Evolutionary conservation across 768 basidiomycete genomes (phyloP), one percentile per base, ranked within the genome.

Genomic region (Amanita polypyramis): DNA sequence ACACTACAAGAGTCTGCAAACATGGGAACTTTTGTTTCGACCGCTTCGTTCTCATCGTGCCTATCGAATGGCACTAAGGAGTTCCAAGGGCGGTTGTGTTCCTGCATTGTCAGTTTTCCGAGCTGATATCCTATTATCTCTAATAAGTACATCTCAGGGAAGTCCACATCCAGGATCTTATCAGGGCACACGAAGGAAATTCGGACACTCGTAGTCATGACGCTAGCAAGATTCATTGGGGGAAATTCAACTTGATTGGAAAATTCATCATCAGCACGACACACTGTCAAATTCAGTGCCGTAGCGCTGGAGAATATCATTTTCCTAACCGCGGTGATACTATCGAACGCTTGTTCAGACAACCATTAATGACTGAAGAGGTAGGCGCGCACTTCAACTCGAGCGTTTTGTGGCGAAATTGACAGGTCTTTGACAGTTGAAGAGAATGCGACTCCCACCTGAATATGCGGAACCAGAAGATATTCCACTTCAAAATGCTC

Each of bases 171-270:
- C 85, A 89, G 34, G 93, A 95, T 60, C 72, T 97, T 41, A 84
- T 93, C 39, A 82, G 81, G 52, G 78, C 91, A 6, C 83, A 96
- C 54, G 88, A 90, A 65, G 85, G 81, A 49, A 93, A 95, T 52
- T 70, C 72, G 2, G 88, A 94, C 55, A 73, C 77, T 52, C 76
- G 77, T 52, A 67, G 79, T 5, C 67, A 74, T 17, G 83, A 88
- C 56, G 70, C 79, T 3, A 68, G 62, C 34, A 80, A 80, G 59
- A 86, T 97, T 46, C 92, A 97, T 58, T 98, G 95, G 95, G 88
- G 84, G 21, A 98, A 98, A 65, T 96, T 87, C 65, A 85, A 84
- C 54, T 84, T 91, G 77, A 85, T 97, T 70, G 93, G 85, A 25
- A 76, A 82, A 51, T 91, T 93, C 57, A 80, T 95, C 48, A 75